Conservation (phyloP, 2,329 filamentous ascomycete genomes). For the Dryadomyces sulphureus region DNA sequence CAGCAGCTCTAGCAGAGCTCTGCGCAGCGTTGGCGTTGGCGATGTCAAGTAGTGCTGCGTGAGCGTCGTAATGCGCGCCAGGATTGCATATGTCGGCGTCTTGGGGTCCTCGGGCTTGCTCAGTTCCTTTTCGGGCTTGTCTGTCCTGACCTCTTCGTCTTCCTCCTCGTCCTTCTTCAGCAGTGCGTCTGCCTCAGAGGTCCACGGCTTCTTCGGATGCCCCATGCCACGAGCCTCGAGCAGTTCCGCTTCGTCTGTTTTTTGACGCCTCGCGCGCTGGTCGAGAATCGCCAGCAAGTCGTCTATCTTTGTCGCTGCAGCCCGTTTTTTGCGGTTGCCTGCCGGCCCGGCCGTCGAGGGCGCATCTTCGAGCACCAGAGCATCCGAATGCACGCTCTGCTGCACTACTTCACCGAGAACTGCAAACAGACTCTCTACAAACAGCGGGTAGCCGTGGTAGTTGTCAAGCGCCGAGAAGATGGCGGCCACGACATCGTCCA, state of each 20-base stretch:
- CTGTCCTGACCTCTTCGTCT: constrained; percentile 19
- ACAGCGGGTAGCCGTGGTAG: constrained; percentile 79
- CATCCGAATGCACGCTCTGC: constrained; percentile 53
- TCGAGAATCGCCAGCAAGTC: constrained; percentile 7
- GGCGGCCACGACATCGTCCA: constrained; percentile 81
- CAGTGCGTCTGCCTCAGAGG: constrained; percentile 15
- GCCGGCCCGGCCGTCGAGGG: constrained; percentile 11
- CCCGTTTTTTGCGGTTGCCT: constrained; percentile 6
- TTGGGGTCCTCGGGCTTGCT: constrained; percentile 32
- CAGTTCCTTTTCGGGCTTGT: constrained; percentile 13
- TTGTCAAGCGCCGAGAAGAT: constrained; percentile 90
- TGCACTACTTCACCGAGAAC: constrained; percentile 73
- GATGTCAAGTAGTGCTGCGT: constrained; percentile 87
- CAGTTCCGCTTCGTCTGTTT: background rate
- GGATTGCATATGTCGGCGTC: constrained; percentile 65
- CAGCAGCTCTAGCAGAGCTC: constrained; percentile 64
- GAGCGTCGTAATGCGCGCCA: constrained; percentile 66
- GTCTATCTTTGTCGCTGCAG: background rate
- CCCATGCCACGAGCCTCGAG: constrained; percentile 17
- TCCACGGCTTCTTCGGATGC: constrained; percentile 24
- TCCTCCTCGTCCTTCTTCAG: constrained; percentile 18
- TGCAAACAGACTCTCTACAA: constrained; percentile 74
- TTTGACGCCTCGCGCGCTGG: constrained; percentile 14
- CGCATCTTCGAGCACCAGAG: constrained; percentile 29
- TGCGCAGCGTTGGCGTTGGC: constrained; percentile 62